These are phyloP conservation scores for Calophaca sinica DNA, from an alignment of 306 rosid genomes.

Conservation along the genomic window DNA sequence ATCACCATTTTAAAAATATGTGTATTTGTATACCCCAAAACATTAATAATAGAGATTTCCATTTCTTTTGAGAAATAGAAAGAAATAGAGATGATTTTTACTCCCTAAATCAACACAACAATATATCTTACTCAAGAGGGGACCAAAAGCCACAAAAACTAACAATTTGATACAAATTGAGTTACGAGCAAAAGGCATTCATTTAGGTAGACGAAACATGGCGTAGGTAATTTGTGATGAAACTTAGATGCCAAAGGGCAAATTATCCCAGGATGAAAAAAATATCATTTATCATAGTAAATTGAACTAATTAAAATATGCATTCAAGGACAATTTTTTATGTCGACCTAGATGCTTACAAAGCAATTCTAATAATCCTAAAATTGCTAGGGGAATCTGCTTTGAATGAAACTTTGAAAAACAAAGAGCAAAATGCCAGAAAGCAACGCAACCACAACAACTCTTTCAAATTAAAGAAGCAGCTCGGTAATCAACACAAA, in stretches of 20 bases:
- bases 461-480: slow-evolving; percentile 52
- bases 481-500: slow-evolving; percentile 62
- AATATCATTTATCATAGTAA: background rate
- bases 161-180: no score
- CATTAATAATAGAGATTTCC: no score
- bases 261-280: background rate
- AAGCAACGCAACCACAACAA: slow-evolving; percentile 48
- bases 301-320: slow-evolving; percentile 8
- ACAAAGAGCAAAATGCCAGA: slow-evolving; percentile 51
- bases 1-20: no score
- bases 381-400: slow-evolving; percentile 51
- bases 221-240: background rate
- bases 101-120: no score
- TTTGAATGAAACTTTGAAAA: slow-evolving; percentile 54
- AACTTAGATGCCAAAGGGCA: background rate
- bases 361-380: slow-evolving; percentile 36
- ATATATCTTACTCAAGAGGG: no score
- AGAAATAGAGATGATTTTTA: no score
- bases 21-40: no score
- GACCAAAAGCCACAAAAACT: no score
- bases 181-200: no score
- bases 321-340: slow-evolving; percentile 20
- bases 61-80: no score
- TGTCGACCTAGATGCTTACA: slow-evolving; percentile 39
- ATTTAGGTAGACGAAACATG: background rate